phyloP scores from a whole-genome alignment of 2,329 filamentous ascomycete genomes.

The Grosmannia clavigera region DNA sequence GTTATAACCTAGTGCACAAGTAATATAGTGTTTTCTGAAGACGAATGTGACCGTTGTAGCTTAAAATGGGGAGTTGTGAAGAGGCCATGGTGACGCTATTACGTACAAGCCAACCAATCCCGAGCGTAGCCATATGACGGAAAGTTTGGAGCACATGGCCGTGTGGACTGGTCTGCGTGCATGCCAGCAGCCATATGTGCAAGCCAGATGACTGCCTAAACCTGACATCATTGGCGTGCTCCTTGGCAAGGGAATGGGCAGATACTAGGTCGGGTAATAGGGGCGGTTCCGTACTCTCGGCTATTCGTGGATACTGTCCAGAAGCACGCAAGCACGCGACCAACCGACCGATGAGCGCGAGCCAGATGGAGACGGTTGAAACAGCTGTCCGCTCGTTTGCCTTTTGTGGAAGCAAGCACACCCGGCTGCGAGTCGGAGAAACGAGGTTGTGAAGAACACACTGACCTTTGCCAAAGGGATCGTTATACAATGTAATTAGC shows the following conservation, averaged over 20 bases:
- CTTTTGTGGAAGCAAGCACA: not conserved
- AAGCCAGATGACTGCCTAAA: not conserved
- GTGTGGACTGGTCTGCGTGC: not conserved
- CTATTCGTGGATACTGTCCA: not conserved
- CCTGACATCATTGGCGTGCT: not conserved
- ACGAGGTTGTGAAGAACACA: not conserved
- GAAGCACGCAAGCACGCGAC: not conserved
- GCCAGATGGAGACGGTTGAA: not conserved
- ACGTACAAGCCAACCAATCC: constrained; percentile 5
- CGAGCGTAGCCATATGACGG: not conserved
- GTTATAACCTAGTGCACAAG: not conserved
- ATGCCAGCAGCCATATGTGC: not conserved
- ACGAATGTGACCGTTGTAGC: not conserved
- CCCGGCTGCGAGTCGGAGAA: not conserved
- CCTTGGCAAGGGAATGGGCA: not conserved
- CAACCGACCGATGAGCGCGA: not conserved
- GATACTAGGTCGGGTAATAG: not conserved
- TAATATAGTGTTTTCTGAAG: not conserved
- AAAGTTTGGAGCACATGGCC: not conserved
- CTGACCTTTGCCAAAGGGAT: not conserved
- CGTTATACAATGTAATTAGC: too few relatives aligned
- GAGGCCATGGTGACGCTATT: not conserved
- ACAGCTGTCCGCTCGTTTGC: not conserved
- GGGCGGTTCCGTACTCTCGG: not conserved
- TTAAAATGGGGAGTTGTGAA: not conserved